Evolutionary conservation across 2,329 filamentous ascomycete genomes (phyloP).

Genomic region (Alternaria burnsii): DNA sequence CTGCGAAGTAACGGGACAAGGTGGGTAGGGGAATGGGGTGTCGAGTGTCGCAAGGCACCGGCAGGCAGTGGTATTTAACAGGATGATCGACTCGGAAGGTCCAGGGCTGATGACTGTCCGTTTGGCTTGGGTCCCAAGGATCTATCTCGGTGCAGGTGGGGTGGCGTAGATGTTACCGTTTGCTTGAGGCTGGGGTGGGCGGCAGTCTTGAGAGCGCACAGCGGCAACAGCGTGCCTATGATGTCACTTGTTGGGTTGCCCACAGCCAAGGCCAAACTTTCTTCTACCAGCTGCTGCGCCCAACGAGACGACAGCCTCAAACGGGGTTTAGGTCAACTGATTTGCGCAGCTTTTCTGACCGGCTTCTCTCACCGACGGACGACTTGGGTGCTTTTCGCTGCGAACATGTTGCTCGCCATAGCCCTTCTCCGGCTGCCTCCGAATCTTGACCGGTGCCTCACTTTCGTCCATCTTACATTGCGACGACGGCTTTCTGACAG

Average conservation of each 20-base stretch:
- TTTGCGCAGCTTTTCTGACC: conserved; percentile 19
- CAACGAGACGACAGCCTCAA: conserved; percentile 14
- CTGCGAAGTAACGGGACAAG: conserved; percentile 34
- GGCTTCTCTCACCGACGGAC: conserved; percentile 14
- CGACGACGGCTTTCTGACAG: background rate
- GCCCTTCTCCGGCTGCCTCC: conserved; percentile 12
- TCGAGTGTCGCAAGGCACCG: conserved; percentile 24
- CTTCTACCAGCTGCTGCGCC: conserved; percentile 16
- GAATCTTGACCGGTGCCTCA: conserved; percentile 17
- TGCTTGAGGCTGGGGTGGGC: conserved; percentile 28
- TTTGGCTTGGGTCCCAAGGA: conserved; percentile 27
- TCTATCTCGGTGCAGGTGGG: conserved; percentile 16
- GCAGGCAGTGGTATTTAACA: conserved; percentile 33
- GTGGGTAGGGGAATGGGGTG: conserved; percentile 26
- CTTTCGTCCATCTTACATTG: conserved; percentile 8
- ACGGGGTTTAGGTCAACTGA: conserved; percentile 14
- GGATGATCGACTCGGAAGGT: conserved; percentile 14
- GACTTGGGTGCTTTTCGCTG: conserved; percentile 3
- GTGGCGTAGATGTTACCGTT: conserved; percentile 33
- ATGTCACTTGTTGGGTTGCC: conserved; percentile 25
- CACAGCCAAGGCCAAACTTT: conserved; percentile 7
- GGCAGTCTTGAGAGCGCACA: conserved; percentile 11
- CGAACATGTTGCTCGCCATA: conserved; percentile 18
- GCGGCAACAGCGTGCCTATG: conserved; percentile 6
- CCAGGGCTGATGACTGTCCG: conserved; percentile 31